Conservation (phyloP, 2,329 filamentous ascomycete species). For the Talaromyces sp. region DNA sequence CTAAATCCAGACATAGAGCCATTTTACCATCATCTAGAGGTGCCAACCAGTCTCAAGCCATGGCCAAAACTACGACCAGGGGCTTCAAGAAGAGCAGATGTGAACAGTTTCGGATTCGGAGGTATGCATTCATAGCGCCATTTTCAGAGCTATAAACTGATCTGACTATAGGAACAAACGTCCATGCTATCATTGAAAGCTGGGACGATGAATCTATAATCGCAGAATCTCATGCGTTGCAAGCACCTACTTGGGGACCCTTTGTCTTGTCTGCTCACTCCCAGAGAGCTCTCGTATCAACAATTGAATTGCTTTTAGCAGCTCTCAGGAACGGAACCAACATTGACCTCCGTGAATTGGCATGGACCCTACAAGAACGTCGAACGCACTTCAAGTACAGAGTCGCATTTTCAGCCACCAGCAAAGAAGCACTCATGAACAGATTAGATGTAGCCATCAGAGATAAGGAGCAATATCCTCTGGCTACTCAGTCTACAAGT, state of each 20-base stretch:
- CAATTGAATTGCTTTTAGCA: background rate
- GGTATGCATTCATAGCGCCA: slow-evolving; percentile 16
- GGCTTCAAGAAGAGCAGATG: slow-evolving; percentile 17
- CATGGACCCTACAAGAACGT: slow-evolving; percentile 12
- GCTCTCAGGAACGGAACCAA: background rate
- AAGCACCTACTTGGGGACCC: background rate
- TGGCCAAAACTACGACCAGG: slow-evolving; percentile 19
- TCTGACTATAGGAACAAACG: slow-evolving; percentile 23
- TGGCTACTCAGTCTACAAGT: background rate
- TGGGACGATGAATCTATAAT: background rate
- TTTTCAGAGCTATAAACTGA: background rate
- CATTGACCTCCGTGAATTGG: slow-evolving; percentile 1
- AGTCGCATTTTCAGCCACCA: background rate
- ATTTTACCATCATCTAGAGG: slow-evolving; percentile 22
- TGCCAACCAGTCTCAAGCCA: slow-evolving; percentile 17
- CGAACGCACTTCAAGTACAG: slow-evolving; percentile 1
- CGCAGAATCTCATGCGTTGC: background rate
- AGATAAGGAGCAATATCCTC: background rate
- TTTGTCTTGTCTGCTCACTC: slow-evolving; percentile 6
- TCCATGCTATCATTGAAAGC: slow-evolving; percentile 25
- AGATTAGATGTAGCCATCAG: background rate
- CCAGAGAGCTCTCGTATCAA: background rate
- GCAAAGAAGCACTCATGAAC: background rate
- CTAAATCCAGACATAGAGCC: slow-evolving; percentile 24
- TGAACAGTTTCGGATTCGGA: slow-evolving; percentile 37